phyloP scores from a whole-genome alignment of 2,329 filamentous ascomycete species.

The Esteya vermicola region DNA sequence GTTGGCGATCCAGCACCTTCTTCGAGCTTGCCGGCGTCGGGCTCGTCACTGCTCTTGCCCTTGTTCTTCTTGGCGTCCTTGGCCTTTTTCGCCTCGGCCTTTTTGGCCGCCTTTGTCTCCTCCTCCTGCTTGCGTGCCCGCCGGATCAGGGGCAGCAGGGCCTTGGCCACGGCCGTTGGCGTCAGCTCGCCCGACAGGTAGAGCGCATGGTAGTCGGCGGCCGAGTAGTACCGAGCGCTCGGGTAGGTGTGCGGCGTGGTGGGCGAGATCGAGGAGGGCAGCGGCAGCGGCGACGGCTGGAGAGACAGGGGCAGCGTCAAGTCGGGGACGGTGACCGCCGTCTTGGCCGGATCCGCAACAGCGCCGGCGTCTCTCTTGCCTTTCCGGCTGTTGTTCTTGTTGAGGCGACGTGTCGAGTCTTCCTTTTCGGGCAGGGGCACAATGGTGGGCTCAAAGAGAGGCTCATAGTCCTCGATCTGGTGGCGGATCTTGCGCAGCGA shows the following conservation, averaged over 20 bases:
- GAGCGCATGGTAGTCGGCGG: constrained; percentile 28
- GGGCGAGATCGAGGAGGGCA: constrained; percentile 18
- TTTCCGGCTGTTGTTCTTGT: too few species aligned
- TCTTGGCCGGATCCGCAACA: too few species aligned
- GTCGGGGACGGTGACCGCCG: constrained; percentile 1
- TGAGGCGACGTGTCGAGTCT: constrained; percentile 21
- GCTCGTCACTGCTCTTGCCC: too few species aligned
- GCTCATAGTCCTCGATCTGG: constrained; percentile 34
- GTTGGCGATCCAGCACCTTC: too few species aligned
- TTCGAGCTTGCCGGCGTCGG: too few species aligned
- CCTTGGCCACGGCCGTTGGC: constrained; percentile 27
- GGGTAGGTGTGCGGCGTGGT: too few species aligned
- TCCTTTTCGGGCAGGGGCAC: constrained; percentile 25
- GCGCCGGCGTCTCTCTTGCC: too few species aligned
- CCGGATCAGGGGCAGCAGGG: constrained; percentile 30
- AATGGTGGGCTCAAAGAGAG: constrained; percentile 31
- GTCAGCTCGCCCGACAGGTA: constrained; percentile 31
- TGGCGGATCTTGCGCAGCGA: constrained; percentile 37
- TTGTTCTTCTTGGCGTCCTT: too few species aligned
- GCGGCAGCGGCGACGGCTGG: background rate
- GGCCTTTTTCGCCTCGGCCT: too few species aligned
- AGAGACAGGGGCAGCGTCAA: constrained; percentile 3
- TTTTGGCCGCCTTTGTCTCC: constrained; percentile 3
- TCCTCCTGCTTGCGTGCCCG: too few species aligned
- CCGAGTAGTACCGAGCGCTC: constrained; percentile 25